Base-by-base conservation (phyloP, 805 yeast genomes). In the Ogataea haglerorum region DNA sequence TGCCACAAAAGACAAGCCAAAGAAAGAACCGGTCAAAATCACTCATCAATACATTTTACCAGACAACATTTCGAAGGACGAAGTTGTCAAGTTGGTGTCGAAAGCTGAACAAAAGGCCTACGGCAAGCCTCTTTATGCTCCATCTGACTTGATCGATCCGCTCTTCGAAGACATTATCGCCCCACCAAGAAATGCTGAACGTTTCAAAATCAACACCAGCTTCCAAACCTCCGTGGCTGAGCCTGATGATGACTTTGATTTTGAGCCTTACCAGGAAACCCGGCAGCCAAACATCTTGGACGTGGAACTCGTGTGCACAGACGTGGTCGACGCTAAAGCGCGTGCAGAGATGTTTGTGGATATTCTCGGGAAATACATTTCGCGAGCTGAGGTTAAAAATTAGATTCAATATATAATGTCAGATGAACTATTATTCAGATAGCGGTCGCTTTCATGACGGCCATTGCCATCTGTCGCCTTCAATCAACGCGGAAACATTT, bases 101-200 rank as follows among this genome's bases (percentile, higher is more conserved):
- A 64, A 62, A 32, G 78, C 83, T 1, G 59, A 78, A 21, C 39
- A 49, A 23, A 58, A 64, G 33, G 69, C 80, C 10, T 70, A 70
- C 52, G 53, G 64, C 53, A 34, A 57, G 37, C 36, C 64, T 62
- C 21, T 65, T 58, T 49, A 56, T 43, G 55, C 30, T 30, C 60
- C 48, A 30, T 72, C 80, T 6, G 79, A 75, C 30, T 68, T 70
- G 47, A 70, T 70, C 43, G 88, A 82, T 52, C 74, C 82, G 5
- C 47, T 73, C 5, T 80, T 82, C 49, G 90, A 82, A 51, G 76
- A 69, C 12, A 54, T 82, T 40, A 51, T 80, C 39, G 72, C 78
- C 0, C 75, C 77, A 18, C 50, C 70, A 22, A 51, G 60, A 41
- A 64, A 57, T 36, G 50, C 65, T 2, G 72, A 64, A 36, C 72